Evolutionary conservation across 163 green algal species (phyloP), one percentile per base, ranked within the genome.

Genomic region (Chlorella variabilis): DNA sequence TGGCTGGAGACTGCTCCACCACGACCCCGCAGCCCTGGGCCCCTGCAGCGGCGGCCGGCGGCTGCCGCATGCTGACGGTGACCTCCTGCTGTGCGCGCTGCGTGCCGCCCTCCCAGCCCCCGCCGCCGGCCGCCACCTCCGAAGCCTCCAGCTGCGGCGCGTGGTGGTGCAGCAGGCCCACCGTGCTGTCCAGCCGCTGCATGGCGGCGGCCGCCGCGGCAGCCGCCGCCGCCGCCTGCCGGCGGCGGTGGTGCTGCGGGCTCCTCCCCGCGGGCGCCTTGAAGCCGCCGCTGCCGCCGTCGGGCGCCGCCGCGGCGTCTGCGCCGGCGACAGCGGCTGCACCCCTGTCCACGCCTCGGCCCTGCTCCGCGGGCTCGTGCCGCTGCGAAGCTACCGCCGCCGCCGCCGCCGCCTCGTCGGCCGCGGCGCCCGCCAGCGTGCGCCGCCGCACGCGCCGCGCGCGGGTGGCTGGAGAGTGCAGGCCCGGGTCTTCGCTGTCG

Each of bases 41-140:
- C 5, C 63, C 63, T 2, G 7, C 51, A 21, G 38, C 51, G 8
- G 38, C 68, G 34, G n/a, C 23, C 15, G 48, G 49, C 38, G 13
- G 49, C 31, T 51, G 66, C 66, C 67, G 66, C 77, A 70, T 69
- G 62, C 66, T 75, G 18, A 77, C 77, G 1, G 76, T 82, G 7
- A 33, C 62, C 45, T 75, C 76, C 62, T 82, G 76, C 62, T 75
- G 76, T n/a, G 21, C 61, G 3, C 56, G 76, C 33, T 48, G 59
- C 21, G 45, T 48, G 3, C 33, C 49, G 51, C 48, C 39, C 29
- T 49, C 27, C n/a, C 59, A 38, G 27, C 59, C 5, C n/a, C 59
- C 59, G 77, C 77, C 34, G 66, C 77, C 66, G 67, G 77, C 77
- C 34, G 66, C 77, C 49, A 83, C 77, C n/a, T 78, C 77, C 1